Evolutionary conservation across 441 rosid genomes (phyloP).

Genomic region (Manihot esculenta): DNA sequence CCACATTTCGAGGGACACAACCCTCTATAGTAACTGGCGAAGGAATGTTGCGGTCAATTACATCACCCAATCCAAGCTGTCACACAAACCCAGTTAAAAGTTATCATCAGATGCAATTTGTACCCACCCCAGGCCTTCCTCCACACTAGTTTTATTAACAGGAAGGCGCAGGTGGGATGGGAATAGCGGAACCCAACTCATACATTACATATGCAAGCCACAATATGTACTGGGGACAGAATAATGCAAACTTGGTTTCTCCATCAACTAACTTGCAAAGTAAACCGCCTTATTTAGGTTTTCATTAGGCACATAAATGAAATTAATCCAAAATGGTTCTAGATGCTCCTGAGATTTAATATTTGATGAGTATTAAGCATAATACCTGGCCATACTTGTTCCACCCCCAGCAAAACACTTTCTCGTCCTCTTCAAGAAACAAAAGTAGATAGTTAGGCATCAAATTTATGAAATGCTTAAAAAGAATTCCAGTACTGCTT

Average conservation of each 20-base stretch:
- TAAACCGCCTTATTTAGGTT: background rate
- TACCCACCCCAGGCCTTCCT: no score
- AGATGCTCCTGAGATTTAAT: background rate
- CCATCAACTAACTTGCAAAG: no score
- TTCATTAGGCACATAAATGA: background rate
- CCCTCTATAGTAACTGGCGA: constrained; percentile 64
- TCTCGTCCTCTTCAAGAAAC: constrained; percentile 59
- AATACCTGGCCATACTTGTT: constrained; percentile 99
- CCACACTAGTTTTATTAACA: background rate
- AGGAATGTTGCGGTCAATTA: constrained; percentile 80
- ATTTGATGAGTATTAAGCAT: background rate
- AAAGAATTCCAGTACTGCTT: background rate
- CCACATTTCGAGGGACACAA: constrained; percentile 56
- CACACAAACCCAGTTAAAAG: constrained; percentile 22
- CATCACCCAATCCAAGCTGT: constrained; percentile 98
- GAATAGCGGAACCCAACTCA: no score
- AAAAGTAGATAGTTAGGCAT: constrained; percentile 16
- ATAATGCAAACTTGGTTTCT: no score
- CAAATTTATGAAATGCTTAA: background rate
- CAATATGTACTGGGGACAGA: no score
- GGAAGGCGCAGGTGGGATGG: no score
- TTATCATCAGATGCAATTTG: background rate
- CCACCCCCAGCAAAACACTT: constrained; percentile 98
- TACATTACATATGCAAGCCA: no score
- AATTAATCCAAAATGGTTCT: background rate